Percentiles rank a stretch among this genome's conserved stretches.
Evolutionary conservation across 2,329 filamentous ascomycete species (phyloP).

Genomic region (Onygena corvina): DNA sequence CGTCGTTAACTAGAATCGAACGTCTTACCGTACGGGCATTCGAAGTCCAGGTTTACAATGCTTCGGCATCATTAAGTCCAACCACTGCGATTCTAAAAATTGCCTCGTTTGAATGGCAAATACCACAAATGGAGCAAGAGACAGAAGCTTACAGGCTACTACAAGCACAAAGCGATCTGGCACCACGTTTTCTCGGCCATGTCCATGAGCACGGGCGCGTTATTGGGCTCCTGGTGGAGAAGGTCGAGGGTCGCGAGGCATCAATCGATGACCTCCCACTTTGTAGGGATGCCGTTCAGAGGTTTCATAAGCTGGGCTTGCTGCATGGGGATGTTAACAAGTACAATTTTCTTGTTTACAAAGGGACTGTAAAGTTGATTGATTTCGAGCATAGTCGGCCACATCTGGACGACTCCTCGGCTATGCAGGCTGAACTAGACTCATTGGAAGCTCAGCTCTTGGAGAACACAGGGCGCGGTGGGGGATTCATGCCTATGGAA

Average conservation of each 20-base stretch:
- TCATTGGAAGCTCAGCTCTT: background rate
- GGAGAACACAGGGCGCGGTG: conserved; percentile 1
- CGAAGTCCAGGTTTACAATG: background rate
- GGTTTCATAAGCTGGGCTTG: conserved; percentile 4
- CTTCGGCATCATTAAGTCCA: background rate
- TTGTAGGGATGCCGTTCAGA: background rate
- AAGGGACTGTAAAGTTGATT: background rate
- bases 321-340: conserved; percentile 7
- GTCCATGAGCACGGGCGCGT: conserved; percentile 1
- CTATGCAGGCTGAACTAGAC: background rate
- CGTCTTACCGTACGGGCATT: background rate
- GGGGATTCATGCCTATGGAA: conserved; percentile 14
- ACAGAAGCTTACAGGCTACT: background rate
- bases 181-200: conserved; percentile 5
- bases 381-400: background rate
- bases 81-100: background rate
- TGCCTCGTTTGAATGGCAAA: background rate
- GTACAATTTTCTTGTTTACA: conserved; percentile 6
- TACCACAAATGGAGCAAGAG: background rate
- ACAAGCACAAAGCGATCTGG: background rate
- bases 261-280: background rate
- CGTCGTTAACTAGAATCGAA: too few relatives aligned
- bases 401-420: background rate
- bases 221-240: conserved; percentile 7
- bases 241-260: background rate